A percentile compares a stretch with the other conserved stretches of the same genome.
phyloP scores from a whole-genome alignment of 2,329 filamentous ascomycete species.

The Fusarium annulatum region DNA sequence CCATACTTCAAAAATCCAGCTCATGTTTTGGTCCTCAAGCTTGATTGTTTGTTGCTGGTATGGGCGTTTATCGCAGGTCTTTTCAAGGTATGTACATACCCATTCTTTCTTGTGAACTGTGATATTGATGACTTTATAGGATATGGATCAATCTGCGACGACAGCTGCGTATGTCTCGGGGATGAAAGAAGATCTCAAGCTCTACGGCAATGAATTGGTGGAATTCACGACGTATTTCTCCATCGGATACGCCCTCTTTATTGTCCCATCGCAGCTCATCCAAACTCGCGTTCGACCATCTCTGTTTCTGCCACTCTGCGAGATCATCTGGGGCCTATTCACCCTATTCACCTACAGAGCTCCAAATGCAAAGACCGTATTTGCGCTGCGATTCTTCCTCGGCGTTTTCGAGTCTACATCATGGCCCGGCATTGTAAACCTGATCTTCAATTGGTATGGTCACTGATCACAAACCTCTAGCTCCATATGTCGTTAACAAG shows the following conservation, averaged over 20 bases:
- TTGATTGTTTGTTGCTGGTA: conserved; percentile 43
- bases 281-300: conserved; percentile 40
- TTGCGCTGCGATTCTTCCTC: conserved; percentile 35
- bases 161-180: conserved; percentile 38
- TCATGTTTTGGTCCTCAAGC: conserved; percentile 46
- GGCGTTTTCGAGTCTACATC: conserved; percentile 41
- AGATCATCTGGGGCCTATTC: conserved; percentile 39
- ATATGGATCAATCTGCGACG: conserved; percentile 40
- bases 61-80: conserved; percentile 41
- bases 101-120: accelerated
- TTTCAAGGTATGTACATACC: conserved; percentile 3
- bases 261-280: conserved; percentile 37
- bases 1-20: conserved; percentile 46
- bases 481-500: neutral
- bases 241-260: conserved; percentile 40
- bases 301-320: conserved; percentile 34
- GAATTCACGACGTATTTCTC: conserved; percentile 44
- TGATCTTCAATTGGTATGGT: conserved; percentile 39
- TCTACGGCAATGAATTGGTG: conserved; percentile 36
- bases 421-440: conserved; percentile 38
- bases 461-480: accelerated
- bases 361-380: conserved; percentile 28
- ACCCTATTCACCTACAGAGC: conserved; percentile 36
- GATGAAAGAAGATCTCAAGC: conserved; percentile 35
- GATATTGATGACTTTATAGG: conserved; percentile 7